Conservation (phyloP, 768 basidiomycete genomes). For the Termitomyces sp. region DNA sequence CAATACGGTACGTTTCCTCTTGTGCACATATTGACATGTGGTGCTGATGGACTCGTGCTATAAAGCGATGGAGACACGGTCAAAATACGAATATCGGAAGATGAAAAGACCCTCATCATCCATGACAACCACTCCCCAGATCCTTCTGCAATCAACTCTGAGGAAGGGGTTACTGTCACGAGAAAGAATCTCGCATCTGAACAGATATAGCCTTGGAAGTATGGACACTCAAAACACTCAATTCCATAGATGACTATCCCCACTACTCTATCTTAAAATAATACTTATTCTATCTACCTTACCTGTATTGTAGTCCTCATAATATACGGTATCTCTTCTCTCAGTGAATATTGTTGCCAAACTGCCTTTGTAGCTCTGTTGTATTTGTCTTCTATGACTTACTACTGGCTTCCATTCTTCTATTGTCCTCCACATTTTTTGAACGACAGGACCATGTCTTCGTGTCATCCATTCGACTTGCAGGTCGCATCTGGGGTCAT, state of each 20-base stretch:
- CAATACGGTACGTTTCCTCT: constrained; percentile 49
- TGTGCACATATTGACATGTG: not conserved
- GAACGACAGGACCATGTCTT: too few relatives aligned
- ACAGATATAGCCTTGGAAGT: not conserved
- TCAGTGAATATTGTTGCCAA: not conserved
- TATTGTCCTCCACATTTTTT: too few relatives aligned
- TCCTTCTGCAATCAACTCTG: constrained; percentile 18
- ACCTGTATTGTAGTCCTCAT: too few relatives aligned
- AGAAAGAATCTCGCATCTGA: not conserved
- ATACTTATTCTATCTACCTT: not conserved
- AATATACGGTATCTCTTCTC: not conserved
- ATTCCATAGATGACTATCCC: not conserved
- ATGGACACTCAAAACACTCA: not conserved
- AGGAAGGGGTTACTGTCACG: not conserved
- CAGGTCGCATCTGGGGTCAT: too few relatives aligned
- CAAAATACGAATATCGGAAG: constrained; percentile 39
- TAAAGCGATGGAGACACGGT: constrained; percentile 65
- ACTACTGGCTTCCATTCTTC: too few relatives aligned
- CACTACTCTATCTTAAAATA: not conserved
- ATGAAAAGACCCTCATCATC: constrained; percentile 42
- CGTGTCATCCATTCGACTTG: too few relatives aligned
- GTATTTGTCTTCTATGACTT: too few relatives aligned
- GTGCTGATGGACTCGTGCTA: not conserved
- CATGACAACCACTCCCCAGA: constrained; percentile 59
- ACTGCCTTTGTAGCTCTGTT: not conserved